Percentiles rank a stretch among this genome's conserved stretches.
Evolutionary conservation across 2,329 filamentous ascomycete genomes (phyloP).

Genomic region (Colletotrichum acutatum): DNA sequence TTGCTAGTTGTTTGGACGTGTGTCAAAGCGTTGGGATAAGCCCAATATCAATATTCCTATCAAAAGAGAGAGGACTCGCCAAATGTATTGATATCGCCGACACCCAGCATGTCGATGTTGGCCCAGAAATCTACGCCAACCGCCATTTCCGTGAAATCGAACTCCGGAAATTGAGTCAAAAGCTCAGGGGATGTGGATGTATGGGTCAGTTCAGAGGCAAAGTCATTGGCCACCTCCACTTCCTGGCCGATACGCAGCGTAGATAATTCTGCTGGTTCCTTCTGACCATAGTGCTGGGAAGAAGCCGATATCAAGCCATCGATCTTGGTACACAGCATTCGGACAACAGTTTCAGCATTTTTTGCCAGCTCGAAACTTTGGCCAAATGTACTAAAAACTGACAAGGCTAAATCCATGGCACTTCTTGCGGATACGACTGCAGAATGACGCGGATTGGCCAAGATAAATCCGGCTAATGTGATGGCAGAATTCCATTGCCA

Average conservation of each 20-base stretch:
- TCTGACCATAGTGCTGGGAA: too few relatives aligned
- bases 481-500: slow-evolving; percentile 43
- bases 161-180: neutral
- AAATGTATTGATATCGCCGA: neutral
- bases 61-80: neutral
- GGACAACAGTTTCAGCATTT: neutral
- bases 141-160: neutral
- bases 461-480: neutral
- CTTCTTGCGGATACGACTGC: neutral
- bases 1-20: too few relatives aligned
- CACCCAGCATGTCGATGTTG: neutral
- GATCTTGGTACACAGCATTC: neutral
- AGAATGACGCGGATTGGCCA: neutral
- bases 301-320: neutral
- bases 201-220: neutral
- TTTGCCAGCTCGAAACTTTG: neutral
- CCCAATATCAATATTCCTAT: too few relatives aligned
- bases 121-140: neutral
- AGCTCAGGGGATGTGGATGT: neutral
- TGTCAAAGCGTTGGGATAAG: too few relatives aligned
- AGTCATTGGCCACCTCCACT: neutral
- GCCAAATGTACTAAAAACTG: neutral
- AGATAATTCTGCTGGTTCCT: neutral
- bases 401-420: neutral
- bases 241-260: neutral